These are phyloP conservation scores for Xylariaceae sp. DNA, from an alignment of 2,329 filamentous ascomycete species.

Conservation along the genomic window DNA sequence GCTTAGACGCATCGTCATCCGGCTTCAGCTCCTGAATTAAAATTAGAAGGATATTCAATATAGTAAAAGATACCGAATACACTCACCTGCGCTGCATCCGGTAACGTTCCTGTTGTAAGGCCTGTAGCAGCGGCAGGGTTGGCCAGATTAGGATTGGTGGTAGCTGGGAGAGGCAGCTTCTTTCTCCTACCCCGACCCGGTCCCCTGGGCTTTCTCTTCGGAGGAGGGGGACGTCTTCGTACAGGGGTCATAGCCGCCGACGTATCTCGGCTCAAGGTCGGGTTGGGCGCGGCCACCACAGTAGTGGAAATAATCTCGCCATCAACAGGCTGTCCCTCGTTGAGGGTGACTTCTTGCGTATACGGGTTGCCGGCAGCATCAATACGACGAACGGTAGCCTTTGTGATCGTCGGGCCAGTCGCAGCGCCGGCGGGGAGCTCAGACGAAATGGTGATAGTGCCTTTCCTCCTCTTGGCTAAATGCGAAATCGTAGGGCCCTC, in stretches of 20 bases:
- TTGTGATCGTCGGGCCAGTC: slow-evolving; percentile 58
- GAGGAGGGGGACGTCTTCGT: slow-evolving; percentile 65
- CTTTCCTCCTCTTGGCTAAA: slow-evolving; percentile 58
- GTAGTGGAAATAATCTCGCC: slow-evolving; percentile 70
- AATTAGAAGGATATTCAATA: slow-evolving; percentile 17
- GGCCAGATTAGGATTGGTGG: slow-evolving; percentile 32
- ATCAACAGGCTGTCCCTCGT: slow-evolving; percentile 72
- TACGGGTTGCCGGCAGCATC: slow-evolving; percentile 77
- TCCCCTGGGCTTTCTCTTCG: slow-evolving; percentile 75
- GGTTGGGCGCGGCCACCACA: slow-evolving; percentile 47
- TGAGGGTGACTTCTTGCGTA: slow-evolving; percentile 76
- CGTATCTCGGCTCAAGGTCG: slow-evolving; percentile 51
- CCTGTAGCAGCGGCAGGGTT: slow-evolving; percentile 35
- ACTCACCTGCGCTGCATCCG: slow-evolving; percentile 36
- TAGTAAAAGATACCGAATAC: slow-evolving; percentile 29
- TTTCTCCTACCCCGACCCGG: slow-evolving; percentile 75
- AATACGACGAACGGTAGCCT: slow-evolving; percentile 71
- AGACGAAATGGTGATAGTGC: slow-evolving; percentile 52
- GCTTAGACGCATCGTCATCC: slow-evolving; percentile 40
- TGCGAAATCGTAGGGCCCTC: slow-evolving; percentile 50
- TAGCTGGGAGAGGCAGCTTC: slow-evolving; percentile 46
- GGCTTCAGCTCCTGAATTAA: slow-evolving; percentile 37
- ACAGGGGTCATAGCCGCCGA: slow-evolving; percentile 41
- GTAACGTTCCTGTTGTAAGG: slow-evolving; percentile 36
- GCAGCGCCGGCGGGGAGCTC: slow-evolving; percentile 43